These are phyloP conservation scores for Periconia digitata DNA, from an alignment of 2,329 filamentous ascomycete species.

Conservation along the genomic window DNA sequence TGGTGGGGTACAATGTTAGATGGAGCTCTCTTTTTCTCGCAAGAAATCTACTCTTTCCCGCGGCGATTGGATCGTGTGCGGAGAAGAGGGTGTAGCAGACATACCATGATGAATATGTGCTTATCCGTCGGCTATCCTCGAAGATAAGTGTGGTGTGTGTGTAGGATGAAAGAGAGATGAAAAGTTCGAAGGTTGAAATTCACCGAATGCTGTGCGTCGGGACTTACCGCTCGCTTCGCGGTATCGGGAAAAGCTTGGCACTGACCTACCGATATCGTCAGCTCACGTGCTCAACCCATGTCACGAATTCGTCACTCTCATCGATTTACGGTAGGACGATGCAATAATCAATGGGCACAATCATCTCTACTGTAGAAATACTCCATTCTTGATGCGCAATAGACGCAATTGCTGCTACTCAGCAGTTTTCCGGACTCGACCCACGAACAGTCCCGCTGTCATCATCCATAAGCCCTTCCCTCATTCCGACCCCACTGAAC, in stretches of 20 bases:
- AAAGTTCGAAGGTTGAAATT: slow-evolving; percentile 22
- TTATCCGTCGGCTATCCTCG: slow-evolving; percentile 48
- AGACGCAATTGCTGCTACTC: too few relatives aligned
- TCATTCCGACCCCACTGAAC: background rate
- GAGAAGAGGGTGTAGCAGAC: slow-evolving; percentile 5
- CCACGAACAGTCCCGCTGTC: background rate
- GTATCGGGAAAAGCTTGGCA: background rate
- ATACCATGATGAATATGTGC: slow-evolving; percentile 46
- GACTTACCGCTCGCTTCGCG: slow-evolving; percentile 12
- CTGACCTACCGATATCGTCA: too few relatives aligned
- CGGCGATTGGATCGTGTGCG: background rate
- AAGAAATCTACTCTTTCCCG: too few relatives aligned
- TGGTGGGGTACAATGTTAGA: slow-evolving; percentile 19
- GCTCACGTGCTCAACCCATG: too few relatives aligned
- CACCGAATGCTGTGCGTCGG: slow-evolving; percentile 16
- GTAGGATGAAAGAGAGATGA: slow-evolving; percentile 5
- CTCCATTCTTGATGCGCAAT: background rate
- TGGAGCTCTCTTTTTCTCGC: too few relatives aligned
- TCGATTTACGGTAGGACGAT: too few relatives aligned
- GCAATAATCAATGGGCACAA: too few relatives aligned
- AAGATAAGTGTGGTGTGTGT: slow-evolving; percentile 34
- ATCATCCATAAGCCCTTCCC: background rate
- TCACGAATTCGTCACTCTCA: too few relatives aligned
- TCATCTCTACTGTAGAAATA: background rate
- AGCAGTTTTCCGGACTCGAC: background rate